Evolutionary conservation across 208 protist genomes (phyloP).

Genomic region (Trypanosoma avium): DNA sequence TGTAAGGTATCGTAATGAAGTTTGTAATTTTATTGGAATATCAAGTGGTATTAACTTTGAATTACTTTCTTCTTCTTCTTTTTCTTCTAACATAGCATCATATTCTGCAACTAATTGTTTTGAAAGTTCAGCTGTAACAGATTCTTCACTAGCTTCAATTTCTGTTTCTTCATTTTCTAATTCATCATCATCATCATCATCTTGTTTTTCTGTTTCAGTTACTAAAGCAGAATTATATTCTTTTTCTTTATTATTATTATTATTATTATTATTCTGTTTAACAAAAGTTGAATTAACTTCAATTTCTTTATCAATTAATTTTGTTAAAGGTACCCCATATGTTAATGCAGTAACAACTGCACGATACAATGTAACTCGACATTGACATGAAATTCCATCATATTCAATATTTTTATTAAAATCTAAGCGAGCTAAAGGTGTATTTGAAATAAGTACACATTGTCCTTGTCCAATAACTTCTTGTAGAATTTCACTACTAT

Average conservation of each 20-base stretch:
- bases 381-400: conserved; percentile 49
- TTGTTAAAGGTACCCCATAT: conserved; percentile 16
- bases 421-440: conserved; percentile 35
- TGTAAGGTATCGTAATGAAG: conserved; percentile 40
- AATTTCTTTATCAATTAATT: background rate
- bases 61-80: conserved; percentile 36
- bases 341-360: conserved; percentile 53
- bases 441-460: conserved; percentile 48
- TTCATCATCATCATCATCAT: conserved; percentile 17
- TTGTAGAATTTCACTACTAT: conserved; percentile 23
- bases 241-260: background rate
- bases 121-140: conserved; percentile 38
- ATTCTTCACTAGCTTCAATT: conserved; percentile 14
- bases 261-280: background rate
- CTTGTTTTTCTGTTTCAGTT: background rate
- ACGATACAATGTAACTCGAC: conserved; percentile 65
- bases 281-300: background rate
- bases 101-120: conserved; percentile 72
- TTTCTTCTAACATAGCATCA: conserved; percentile 43
- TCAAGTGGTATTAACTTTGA: conserved; percentile 35
- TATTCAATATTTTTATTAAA: conserved; percentile 40
- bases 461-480: conserved; percentile 23
- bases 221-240: background rate
- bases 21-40: conserved; percentile 24
- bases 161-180: conserved; percentile 17